Evolutionary conservation across 139 green algal species (phyloP), one percentile per base, ranked within the genome.

Genomic region (Pycnococcus provasolii): DNA sequence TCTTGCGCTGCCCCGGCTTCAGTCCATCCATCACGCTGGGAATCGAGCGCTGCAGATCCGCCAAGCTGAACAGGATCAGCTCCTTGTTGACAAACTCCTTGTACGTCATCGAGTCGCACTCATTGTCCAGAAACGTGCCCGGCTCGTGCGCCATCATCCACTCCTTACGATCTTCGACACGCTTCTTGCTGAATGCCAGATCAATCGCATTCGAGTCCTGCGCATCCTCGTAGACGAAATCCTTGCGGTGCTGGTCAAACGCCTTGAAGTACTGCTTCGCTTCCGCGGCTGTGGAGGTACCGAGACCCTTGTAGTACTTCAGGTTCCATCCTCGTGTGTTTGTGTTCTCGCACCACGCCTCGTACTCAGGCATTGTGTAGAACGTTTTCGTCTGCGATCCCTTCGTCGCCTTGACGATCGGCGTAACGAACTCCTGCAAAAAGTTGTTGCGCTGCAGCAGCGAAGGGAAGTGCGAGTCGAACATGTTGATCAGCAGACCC

Each of bases 251-350:
- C 46, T 65, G 53, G 7, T 74, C 71, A 55, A 99, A 82, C 45
- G 71, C 75, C 3, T 88, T 84, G 81, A 99, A 99, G 81, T 99
- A 98, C 64, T 95, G 85, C 65, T 94, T 94, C 45, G 94, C 94
- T 74, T 99, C 92, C 47, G 84, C 79, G 15, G 82, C 59, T 3
- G 84, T 95, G 42, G 86, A 96, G 44, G 93, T 98, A 79, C 94
- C 94, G 76, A 99, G 82, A 90, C 92, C 85, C 79, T 99, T 99
- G 76, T 99, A 99, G 86, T 99, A 99, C 84, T 99, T 99, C 81
- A 97, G 89, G 11, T 72, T 79, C 94, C 94, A 99, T 54, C 87
- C 87, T 50, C 45, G 62, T 11, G 11, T 37, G 11, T 11, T 13
- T 37, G 50, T 55, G 50, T 55, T 55, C 50, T 13, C 50, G 50